Base-by-base conservation (phyloP, 1,139 yeast species). In the Yamadazyma diddensiae region DNA sequence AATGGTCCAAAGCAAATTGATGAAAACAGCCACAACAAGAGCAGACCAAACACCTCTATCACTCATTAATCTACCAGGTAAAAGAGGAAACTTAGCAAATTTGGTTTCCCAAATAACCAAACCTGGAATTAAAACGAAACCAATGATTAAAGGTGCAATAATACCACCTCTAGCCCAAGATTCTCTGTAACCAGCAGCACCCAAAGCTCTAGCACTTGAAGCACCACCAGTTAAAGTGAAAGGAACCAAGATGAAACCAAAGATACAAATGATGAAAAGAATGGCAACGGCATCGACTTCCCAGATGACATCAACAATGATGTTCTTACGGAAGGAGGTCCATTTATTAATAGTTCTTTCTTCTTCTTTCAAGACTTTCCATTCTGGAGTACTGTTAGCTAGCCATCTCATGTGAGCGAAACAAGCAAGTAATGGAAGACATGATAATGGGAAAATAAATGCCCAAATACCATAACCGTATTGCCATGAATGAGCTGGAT, bases 381-480 rank as follows among this genome's bases (percentile, higher is more conserved):
- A 59, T 36, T 74, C 81, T 6, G 66, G 68, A 11, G 71, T 66
- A 34, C 60, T 66, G 25, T 67, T 50, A n/a, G 86, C 90, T 35
- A 60, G 50, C 31, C 53, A 53, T 39, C 67, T 53, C 82, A 81
- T 79, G 52, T 80, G 82, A 8, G 66, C 24, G 47, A 79, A 61
- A 46, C 81, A 71, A 8, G 42, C 39, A 18, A 79, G 45, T 36
- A 83, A 57, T 16, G 92, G 92, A 15, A 82, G 37, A 45, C 80
- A 65, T 5, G 75, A 53, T 21, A 81, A 62, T 17, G 92, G 90
- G 62, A 79, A 70, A 39, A 83, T 79, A 49, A 81, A 79, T 1
- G 88, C 88, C 85, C 85, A 83, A 73, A 82, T 81, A 25, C 82
- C 90, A 45, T 82, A 78, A 46, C 81, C 80, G 77, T 81, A 82